These are phyloP conservation scores for Metschnikowia peoriensis DNA, from an alignment of 805 yeast genomes.

Conservation along the genomic window DNA sequence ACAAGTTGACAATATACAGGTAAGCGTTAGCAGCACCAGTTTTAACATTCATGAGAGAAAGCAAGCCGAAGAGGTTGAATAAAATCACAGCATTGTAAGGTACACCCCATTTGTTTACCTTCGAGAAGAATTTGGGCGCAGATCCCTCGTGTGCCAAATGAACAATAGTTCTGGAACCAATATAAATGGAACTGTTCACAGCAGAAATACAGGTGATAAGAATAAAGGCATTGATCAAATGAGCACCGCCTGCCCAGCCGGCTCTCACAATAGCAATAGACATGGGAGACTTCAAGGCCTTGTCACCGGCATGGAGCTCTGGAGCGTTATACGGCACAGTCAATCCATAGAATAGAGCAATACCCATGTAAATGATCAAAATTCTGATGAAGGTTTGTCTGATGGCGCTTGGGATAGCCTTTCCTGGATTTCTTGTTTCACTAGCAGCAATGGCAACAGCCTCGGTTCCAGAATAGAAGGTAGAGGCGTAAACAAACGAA, in stretches of 20 bases:
- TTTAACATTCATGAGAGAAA: slow-evolving; percentile 55
- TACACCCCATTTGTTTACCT: slow-evolving; percentile 57
- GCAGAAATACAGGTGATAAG: slow-evolving; percentile 65
- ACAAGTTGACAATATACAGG: slow-evolving; percentile 55
- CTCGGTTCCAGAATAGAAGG: slow-evolving; percentile 60
- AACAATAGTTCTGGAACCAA: slow-evolving; percentile 66
- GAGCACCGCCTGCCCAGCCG: slow-evolving; percentile 44
- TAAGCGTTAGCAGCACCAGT: slow-evolving; percentile 63
- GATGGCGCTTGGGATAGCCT: slow-evolving; percentile 57
- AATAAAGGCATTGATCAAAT: slow-evolving; percentile 61
- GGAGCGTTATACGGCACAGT: slow-evolving; percentile 58
- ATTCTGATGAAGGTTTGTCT: slow-evolving; percentile 56
- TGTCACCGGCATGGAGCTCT: slow-evolving; percentile 33
- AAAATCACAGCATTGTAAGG: slow-evolving; percentile 59
- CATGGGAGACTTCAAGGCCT: slow-evolving; percentile 45
- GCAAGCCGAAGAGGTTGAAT: slow-evolving; percentile 52
- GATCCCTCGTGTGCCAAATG: slow-evolving; percentile 60
- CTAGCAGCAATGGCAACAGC: slow-evolving; percentile 59
- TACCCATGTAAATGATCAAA: slow-evolving; percentile 49
- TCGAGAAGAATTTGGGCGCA: slow-evolving; percentile 56
- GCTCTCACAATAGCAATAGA: slow-evolving; percentile 38
- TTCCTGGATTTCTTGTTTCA: slow-evolving; percentile 57
- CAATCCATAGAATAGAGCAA: slow-evolving; percentile 56
- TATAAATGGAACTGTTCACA: slow-evolving; percentile 64
- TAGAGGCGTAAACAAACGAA: slow-evolving; percentile 58